Conservation (phyloP, 2,329 filamentous ascomycete genomes). For the Erysiphe pulchra region DNA sequence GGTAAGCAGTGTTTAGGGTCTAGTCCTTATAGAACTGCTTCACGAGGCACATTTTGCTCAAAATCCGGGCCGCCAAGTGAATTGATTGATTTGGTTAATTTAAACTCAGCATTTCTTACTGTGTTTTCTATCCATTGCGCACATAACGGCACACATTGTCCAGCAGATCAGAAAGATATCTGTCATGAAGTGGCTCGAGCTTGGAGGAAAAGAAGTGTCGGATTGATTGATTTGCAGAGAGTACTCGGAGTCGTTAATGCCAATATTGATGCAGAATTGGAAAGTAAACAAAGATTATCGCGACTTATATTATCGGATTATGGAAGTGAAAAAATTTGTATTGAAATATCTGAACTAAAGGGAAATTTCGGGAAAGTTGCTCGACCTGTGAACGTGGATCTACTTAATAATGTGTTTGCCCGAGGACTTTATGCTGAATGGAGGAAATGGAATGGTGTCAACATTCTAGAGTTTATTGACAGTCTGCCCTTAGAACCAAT, state of each 20-base stretch:
- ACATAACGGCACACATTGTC: slow-evolving; percentile 35
- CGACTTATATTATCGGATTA: slow-evolving; percentile 22
- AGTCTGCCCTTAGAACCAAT: slow-evolving; percentile 30
- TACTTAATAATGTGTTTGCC: slow-evolving; percentile 28
- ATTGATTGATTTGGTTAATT: slow-evolving; percentile 30
- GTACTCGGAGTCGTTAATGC: slow-evolving; percentile 34
- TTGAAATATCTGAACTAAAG: slow-evolving; percentile 21
- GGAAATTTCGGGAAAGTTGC: slow-evolving; percentile 9
- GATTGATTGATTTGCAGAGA: slow-evolving; percentile 36
- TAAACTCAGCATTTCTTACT: slow-evolving; percentile 42
- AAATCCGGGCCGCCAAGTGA: slow-evolving; percentile 19
- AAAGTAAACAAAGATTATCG: slow-evolving; percentile 14
- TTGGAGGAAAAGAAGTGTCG: slow-evolving; percentile 48
- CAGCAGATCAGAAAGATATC: slow-evolving; percentile 36
- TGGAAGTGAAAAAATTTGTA: slow-evolving; percentile 27
- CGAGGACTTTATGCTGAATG: slow-evolving; percentile 18
- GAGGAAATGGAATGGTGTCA: slow-evolving; percentile 17
- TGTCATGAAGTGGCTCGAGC: slow-evolving; percentile 35
- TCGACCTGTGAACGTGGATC: slow-evolving; percentile 22
- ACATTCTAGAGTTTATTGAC: slow-evolving; percentile 20
- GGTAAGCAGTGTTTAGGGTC: neutral
- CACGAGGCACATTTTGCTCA: neutral
- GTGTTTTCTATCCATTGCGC: slow-evolving; percentile 42
- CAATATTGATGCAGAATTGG: slow-evolving; percentile 9
- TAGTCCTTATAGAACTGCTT: slow-evolving; percentile 4